Base-by-base conservation (phyloP, 1,284 basidiomycete genomes). In the Pseudozyma thailandica region DNA sequence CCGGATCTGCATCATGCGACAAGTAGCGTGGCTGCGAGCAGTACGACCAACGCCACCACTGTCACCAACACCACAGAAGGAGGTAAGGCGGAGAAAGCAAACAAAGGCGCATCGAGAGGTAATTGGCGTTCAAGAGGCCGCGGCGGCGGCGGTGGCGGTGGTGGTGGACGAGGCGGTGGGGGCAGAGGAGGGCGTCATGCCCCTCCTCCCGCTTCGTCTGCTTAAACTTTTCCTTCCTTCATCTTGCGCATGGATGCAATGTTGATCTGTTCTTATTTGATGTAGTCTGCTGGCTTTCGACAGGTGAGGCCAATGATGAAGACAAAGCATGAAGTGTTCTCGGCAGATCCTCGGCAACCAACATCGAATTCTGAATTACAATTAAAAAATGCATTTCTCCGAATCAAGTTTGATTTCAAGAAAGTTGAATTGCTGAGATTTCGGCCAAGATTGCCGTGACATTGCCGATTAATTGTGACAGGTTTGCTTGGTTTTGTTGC, bases 1-100 rank as follows among this genome's bases (percentile, higher is more conserved):
- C 69, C 69, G 6, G 66, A 70, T 28, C 21, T 51, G 20, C 38
- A 47, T 18, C 54, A n/a, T 16, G 6, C 6, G 28, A 18, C 4
- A 21, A 48, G 15, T 30, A 33, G 21, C 18, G 6, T 50, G 28
- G 47, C 45, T 3, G 55, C 53, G 10, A 53, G 46, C 10, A 61
- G 51, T 30, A 57, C 46, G 2, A 42, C 8, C 15, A n/a, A 35
- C 13, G 33, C 54, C 18, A 53, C 49, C 6, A 49, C 23, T 16
- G 48, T 50, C 18, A 58, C 53, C 9, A 49, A 35, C 4, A 35
- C 44, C 12, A 50, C 48, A 2, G 54, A 42, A 18, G 35, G n/a
- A 16, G 35, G 6, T 16, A 18, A 38, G 38, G 18, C 38, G 38
- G 38, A 3, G 12, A 21, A 7, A 41, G 38, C 18, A 27, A 16